Evolutionary conservation across 768 basidiomycete species (phyloP).

Genomic region (Gautieria morchelliformis): DNA sequence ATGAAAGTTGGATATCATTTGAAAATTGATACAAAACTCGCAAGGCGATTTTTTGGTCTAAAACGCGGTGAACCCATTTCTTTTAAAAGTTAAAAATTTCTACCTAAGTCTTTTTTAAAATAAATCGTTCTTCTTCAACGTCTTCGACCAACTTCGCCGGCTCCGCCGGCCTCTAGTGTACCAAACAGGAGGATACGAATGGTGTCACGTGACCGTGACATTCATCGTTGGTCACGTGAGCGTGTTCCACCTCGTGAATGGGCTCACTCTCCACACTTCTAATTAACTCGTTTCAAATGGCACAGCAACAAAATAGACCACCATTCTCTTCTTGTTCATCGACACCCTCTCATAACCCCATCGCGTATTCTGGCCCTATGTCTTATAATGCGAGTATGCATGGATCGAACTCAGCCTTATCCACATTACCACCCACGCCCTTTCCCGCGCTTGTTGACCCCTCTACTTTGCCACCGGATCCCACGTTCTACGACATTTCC

Average conservation of each 20-base stretch:
- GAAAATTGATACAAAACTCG: too few relatives aligned
- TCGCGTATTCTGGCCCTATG: constrained; percentile 45
- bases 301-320: neutral
- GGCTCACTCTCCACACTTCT: constrained; percentile 4
- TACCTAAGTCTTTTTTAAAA: too few relatives aligned
- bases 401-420: constrained; percentile 23
- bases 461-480: neutral
- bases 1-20: too few relatives aligned
- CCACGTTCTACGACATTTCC: constrained; percentile 34
- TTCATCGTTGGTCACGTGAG: too few relatives aligned
- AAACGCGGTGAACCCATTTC: too few relatives aligned
- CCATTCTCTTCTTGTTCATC: neutral
- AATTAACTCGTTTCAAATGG: neutral
- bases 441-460: constrained; percentile 2
- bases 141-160: too few relatives aligned
- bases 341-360: constrained; percentile 12
- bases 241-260: neutral
- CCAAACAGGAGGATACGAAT: too few relatives aligned
- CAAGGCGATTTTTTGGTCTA: too few relatives aligned
- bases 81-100: too few relatives aligned
- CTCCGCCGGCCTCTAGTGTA: too few relatives aligned
- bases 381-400: constrained; percentile 56
- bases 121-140: too few relatives aligned
- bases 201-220: too few relatives aligned
- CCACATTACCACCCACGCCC: neutral